These are phyloP conservation scores for Ceriops zippeliana DNA, from an alignment of 345 rosid genomes.

Conservation along the genomic window DNA sequence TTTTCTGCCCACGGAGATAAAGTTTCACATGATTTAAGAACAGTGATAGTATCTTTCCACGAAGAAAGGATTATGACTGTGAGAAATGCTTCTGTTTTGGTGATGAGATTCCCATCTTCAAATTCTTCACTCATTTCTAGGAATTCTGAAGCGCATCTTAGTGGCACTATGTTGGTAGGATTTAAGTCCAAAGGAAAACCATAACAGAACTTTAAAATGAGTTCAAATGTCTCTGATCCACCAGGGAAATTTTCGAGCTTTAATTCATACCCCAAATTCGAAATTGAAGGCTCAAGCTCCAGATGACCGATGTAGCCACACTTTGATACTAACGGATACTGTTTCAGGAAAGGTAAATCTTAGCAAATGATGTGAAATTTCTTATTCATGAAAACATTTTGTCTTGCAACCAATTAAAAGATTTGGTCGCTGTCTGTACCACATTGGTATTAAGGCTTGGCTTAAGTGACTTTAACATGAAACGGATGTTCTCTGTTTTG, in stretches of 20 bases:
- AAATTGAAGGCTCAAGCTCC: conserved; percentile 60
- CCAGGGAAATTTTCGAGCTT: conserved; percentile 82
- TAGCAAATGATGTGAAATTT: neutral
- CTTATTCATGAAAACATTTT: neutral
- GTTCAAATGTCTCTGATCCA: conserved; percentile 68
- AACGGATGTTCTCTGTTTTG: neutral
- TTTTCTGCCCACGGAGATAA: conserved; percentile 90
- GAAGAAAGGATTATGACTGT: conserved; percentile 72
- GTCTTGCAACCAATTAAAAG: too few relatives aligned
- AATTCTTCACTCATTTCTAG: conserved; percentile 83
- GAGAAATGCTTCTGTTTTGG: conserved; percentile 80
- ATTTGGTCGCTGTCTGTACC: too few relatives aligned
- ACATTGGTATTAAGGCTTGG: too few relatives aligned
- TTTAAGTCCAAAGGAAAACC: conserved; percentile 59
- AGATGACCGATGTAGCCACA: conserved; percentile 66
- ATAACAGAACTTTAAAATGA: conserved; percentile 67
- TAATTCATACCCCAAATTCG: conserved; percentile 46
- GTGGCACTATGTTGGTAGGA: conserved; percentile 55
- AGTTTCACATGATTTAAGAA: conserved; percentile 61
- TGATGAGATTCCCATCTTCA: conserved; percentile 72
- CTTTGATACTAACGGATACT: conserved; percentile 85
- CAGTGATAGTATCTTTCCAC: conserved; percentile 73
- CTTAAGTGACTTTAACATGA: too few relatives aligned
- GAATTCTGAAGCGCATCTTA: conserved; percentile 80
- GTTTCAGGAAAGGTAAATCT: conserved; percentile 28